phyloP scores from a whole-genome alignment of 352 stramenopile genomes.

The Pythium coloratum region DNA sequence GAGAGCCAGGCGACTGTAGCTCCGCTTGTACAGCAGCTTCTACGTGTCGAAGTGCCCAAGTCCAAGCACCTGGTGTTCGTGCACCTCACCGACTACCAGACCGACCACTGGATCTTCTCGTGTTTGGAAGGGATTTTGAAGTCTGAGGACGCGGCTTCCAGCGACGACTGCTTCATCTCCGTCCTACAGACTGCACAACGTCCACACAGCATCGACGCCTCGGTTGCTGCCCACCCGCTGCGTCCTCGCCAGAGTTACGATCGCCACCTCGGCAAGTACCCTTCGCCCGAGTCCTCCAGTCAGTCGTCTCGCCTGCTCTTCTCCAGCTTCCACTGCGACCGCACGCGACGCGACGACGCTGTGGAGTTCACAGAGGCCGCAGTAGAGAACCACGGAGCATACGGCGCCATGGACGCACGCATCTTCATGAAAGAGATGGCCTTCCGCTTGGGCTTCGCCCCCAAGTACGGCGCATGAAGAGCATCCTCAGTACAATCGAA shows the following conservation, averaged over 20 bases:
- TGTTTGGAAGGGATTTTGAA: constrained; percentile 30
- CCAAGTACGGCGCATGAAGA: constrained; percentile 72
- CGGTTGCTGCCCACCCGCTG: constrained; percentile 37
- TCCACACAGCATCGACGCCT: constrained; percentile 12
- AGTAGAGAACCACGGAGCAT: constrained; percentile 49
- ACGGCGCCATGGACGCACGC: constrained; percentile 68
- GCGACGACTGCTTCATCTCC: constrained; percentile 40
- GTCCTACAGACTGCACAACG: constrained; percentile 39
- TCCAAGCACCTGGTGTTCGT: constrained; percentile 60
- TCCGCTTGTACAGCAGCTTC: constrained; percentile 30
- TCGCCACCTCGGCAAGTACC: constrained; percentile 61
- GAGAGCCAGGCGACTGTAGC: constrained; percentile 10
- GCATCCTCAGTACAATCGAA: neutral
- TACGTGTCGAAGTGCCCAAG: constrained; percentile 30
- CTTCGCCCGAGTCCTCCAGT: constrained; percentile 5
- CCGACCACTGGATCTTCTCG: constrained; percentile 46
- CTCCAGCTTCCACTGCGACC: constrained; percentile 55
- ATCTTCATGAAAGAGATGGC: constrained; percentile 80
- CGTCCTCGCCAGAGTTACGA: constrained; percentile 66
- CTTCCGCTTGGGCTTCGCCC: constrained; percentile 70
- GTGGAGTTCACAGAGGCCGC: constrained; percentile 50
- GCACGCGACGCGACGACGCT: constrained; percentile 60
- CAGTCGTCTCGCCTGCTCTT: constrained; percentile 44
- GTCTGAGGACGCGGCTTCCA: constrained; percentile 22
- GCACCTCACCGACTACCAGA: constrained; percentile 35